phyloP scores from a whole-genome alignment of 2,329 filamentous ascomycete species.

The Aureobasidium pullulans region DNA sequence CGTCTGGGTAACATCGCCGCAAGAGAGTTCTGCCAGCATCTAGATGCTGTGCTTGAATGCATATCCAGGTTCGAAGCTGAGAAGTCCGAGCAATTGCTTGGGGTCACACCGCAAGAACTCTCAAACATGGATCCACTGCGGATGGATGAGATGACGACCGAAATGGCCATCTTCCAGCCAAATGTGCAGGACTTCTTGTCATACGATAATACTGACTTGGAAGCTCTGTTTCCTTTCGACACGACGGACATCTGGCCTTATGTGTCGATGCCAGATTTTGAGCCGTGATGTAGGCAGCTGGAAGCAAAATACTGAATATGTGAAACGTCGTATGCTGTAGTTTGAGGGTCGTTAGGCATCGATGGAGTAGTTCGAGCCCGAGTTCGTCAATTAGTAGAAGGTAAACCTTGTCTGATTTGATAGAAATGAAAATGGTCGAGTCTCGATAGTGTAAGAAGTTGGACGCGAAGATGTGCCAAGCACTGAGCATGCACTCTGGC shows the following conservation, averaged over 20 bases:
- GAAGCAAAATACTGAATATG: background rate
- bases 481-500: background rate
- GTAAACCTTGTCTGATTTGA: too few species aligned
- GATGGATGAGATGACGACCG: slow-evolving; percentile 6
- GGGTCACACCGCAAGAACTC: background rate
- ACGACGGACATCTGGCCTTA: slow-evolving; percentile 5
- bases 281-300: background rate
- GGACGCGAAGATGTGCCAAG: background rate
- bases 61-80: background rate
- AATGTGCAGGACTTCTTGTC: slow-evolving; percentile 12
- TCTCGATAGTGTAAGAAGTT: too few species aligned
- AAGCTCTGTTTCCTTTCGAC: background rate
- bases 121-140: background rate
- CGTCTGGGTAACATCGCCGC: slow-evolving; percentile 36
- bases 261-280: slow-evolving; percentile 3
- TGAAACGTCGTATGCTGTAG: background rate
- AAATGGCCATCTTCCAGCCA: slow-evolving; percentile 9
- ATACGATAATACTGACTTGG: background rate
- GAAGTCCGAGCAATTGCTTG: background rate
- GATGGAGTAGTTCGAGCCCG: too few species aligned
- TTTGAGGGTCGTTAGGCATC: too few species aligned
- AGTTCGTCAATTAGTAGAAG: too few species aligned
- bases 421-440: too few species aligned
- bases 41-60: slow-evolving; percentile 24
- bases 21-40: slow-evolving; percentile 34